A percentile compares a stretch with the other conserved stretches of the same genome.
phyloP scores from a whole-genome alignment of 2,329 filamentous ascomycete genomes.

The Chrysosporium keratinophilum region DNA sequence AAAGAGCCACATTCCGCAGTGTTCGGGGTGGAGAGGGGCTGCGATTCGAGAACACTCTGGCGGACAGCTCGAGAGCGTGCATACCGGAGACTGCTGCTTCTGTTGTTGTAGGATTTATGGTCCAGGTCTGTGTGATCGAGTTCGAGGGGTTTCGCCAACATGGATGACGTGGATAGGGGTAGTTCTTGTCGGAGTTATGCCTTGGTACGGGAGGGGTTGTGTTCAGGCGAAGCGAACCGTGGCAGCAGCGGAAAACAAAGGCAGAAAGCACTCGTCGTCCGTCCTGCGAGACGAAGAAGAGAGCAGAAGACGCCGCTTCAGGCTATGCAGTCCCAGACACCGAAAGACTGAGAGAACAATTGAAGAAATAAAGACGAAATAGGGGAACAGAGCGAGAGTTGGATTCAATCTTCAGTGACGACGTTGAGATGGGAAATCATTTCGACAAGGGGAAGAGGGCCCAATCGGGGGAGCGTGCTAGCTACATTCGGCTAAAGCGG shows the following conservation, averaged over 20 bases:
- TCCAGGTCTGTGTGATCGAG: background rate
- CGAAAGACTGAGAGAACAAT: background rate
- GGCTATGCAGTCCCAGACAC: background rate
- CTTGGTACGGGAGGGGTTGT: background rate
- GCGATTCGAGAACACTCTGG: background rate
- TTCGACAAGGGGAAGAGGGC: background rate
- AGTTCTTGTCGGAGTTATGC: background rate
- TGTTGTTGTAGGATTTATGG: background rate
- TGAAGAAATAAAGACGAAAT: slow-evolving; percentile 1
- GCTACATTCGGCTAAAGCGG: background rate
- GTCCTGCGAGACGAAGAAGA: slow-evolving; percentile 7
- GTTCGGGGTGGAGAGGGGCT: background rate
- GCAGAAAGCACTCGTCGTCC: background rate
- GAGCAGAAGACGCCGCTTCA: background rate
- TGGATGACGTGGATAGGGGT: background rate
- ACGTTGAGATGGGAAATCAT: background rate
- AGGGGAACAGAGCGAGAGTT: background rate
- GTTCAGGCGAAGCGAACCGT: background rate
- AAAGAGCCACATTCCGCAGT: slow-evolving; percentile 37
- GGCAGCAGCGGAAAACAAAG: background rate
- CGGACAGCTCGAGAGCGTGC: background rate
- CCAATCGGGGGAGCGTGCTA: background rate
- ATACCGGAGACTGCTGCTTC: background rate
- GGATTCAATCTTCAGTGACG: background rate
- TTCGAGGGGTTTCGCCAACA: background rate